Percentiles rank a stretch among this genome's conserved stretches.
Conservation (phyloP, 345 rosid species). For the Hibiscus trionum region DNA sequence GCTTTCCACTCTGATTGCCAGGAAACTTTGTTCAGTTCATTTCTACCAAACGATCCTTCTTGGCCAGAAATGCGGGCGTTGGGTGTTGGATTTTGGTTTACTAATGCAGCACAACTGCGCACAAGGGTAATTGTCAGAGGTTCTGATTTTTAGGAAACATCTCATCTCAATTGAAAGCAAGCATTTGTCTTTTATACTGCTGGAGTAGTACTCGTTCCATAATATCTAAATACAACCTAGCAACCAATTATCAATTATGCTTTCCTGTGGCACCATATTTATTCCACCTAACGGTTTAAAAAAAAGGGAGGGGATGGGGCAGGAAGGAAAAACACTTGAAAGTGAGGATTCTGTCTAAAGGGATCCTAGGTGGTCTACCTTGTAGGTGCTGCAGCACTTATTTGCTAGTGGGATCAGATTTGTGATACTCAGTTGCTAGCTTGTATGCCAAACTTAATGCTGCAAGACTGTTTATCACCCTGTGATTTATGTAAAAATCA, state of each 20-base stretch:
- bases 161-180: not conserved
- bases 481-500: not conserved
- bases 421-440: not conserved
- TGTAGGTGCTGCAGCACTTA: not conserved
- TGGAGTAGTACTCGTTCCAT: not conserved
- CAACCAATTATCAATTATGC: not conserved
- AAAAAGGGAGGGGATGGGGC: not conserved
- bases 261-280: conserved; percentile 3
- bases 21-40: conserved; percentile 53
- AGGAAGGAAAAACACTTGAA: not conserved
- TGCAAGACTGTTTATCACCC: not conserved
- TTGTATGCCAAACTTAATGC: not conserved
- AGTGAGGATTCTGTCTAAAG: not conserved
- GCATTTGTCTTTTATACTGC: not conserved
- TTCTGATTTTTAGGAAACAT: not conserved
- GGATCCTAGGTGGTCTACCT: not conserved
- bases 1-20: conserved; percentile 93
- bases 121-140: conserved; percentile 43
- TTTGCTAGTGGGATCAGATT: not conserved
- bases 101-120: conserved; percentile 59
- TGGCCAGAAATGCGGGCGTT: conserved; percentile 79
- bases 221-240: too few species aligned
- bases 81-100: conserved; percentile 90
- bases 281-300: not conserved
- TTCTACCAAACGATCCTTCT: conserved; percentile 66